Percentiles rank a stretch among this genome's conserved stretches.
Conservation (phyloP, 768 basidiomycete species). For the Phlebiopsis gigantea region DNA sequence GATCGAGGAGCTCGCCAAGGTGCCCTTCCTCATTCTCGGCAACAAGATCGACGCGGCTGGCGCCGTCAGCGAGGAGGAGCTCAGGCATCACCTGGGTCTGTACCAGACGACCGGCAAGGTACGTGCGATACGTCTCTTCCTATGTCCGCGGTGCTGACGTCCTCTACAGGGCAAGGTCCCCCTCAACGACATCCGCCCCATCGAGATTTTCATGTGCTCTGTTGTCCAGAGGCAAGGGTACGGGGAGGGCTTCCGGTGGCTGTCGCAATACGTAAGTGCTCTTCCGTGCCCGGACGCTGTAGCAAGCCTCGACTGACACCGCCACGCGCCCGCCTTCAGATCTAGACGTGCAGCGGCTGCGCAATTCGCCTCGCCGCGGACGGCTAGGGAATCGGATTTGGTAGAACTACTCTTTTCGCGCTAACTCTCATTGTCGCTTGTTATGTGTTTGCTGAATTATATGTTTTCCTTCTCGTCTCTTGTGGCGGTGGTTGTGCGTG, state of each 20-base stretch:
- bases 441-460: conserved; percentile 19
- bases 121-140: conserved; percentile 12
- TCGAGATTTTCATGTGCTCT: conserved; percentile 99
- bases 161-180: conserved; percentile 85
- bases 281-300: neutral
- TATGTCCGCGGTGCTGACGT: conserved; percentile 10
- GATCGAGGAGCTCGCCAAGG: conserved; percentile 92
- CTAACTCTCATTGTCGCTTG: conserved; percentile 12
- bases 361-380: neutral
- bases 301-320: neutral
- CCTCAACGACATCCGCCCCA: conserved; percentile 92
- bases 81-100: conserved; percentile 90
- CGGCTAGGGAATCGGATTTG: conserved; percentile 1
- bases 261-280: conserved; percentile 87
- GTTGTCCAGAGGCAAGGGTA: conserved; percentile 99
- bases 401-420: conserved; percentile 18
- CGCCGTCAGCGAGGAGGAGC: conserved; percentile 95
- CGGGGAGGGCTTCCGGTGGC: conserved; percentile 97
- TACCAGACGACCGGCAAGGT: conserved; percentile 99
- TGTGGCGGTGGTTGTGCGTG: neutral
- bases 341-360: neutral
- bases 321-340: neutral
- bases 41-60: conserved; percentile 99
- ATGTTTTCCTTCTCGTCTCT: conserved; percentile 1
- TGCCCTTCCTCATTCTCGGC: conserved; percentile 96